Conservation (phyloP, 2,329 filamentous ascomycete genomes). For the Diaporthe sp. region DNA sequence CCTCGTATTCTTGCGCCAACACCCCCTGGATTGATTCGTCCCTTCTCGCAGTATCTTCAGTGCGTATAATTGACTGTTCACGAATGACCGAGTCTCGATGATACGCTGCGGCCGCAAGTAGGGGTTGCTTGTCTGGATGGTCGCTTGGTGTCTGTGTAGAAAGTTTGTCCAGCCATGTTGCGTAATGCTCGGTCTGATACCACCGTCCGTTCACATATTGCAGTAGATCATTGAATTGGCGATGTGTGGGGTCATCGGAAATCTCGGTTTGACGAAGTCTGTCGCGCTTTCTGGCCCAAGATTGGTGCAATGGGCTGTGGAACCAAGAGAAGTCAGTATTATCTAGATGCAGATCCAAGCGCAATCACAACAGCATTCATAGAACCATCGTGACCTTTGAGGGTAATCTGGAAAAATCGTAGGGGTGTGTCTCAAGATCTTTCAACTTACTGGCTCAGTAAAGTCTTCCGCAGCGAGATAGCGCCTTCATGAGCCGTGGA, state of each 20-base stretch:
- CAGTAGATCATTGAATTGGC: not conserved
- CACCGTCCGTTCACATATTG: not conserved
- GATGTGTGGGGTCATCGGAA: not conserved
- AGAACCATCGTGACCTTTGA: too few relatives aligned
- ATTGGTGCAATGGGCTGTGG: too few relatives aligned
- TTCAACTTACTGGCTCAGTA: not conserved
- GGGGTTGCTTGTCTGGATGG: not conserved
- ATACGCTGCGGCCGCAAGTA: not conserved
- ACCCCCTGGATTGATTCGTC: too few relatives aligned
- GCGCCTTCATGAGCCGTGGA: not conserved
- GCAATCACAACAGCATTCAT: too few relatives aligned
- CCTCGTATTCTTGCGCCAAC: too few relatives aligned
- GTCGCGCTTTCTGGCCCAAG: too few relatives aligned
- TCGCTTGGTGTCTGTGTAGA: not conserved
- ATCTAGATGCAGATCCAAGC: too few relatives aligned
- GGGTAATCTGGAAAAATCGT: too few relatives aligned
- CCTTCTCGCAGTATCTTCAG: too few relatives aligned
- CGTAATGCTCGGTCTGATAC: not conserved
- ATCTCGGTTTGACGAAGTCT: too few relatives aligned
- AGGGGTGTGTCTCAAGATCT: too few relatives aligned
- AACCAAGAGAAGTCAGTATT: too few relatives aligned
- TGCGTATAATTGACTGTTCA: not conserved
- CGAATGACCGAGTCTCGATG: not conserved
- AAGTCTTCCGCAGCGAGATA: not conserved
- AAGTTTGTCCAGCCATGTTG: not conserved